These are phyloP conservation scores for Trichoderma afroharzianum DNA, from an alignment of 2,329 filamentous ascomycete species.

Conservation along the genomic window DNA sequence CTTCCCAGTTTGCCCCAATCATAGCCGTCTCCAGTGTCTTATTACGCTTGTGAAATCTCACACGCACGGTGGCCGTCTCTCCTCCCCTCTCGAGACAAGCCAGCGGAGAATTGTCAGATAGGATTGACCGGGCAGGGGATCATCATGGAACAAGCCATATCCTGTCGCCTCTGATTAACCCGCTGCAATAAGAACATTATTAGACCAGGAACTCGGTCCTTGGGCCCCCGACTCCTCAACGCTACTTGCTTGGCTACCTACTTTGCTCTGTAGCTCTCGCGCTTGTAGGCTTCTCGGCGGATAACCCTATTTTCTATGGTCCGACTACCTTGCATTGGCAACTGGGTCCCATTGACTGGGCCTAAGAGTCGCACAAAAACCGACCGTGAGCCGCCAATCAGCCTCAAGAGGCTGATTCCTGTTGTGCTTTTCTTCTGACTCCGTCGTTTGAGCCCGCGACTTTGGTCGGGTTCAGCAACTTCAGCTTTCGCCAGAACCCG, in stretches of 20 bases:
- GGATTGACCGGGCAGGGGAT: conserved; percentile 28
- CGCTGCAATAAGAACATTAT: conserved; percentile 28
- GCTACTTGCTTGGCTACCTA: not conserved
- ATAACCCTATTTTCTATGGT: conserved; percentile 37
- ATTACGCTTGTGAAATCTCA: conserved; percentile 26
- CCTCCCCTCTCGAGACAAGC: conserved; percentile 28
- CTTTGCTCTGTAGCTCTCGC: not conserved
- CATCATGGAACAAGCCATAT: conserved; percentile 30
- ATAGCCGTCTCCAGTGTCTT: conserved; percentile 26
- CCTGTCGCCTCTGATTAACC: conserved; percentile 27
- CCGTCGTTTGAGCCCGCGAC: conserved; percentile 24
- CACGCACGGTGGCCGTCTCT: conserved; percentile 19
- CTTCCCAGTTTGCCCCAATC: conserved; percentile 21
- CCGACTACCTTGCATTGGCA: conserved; percentile 42
- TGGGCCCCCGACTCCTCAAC: conserved; percentile 24
- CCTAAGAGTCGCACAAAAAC: conserved; percentile 50
- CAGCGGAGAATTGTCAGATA: conserved; percentile 37
- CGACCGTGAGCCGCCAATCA: conserved; percentile 41
- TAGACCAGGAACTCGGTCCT: conserved; percentile 34
- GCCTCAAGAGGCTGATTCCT: conserved; percentile 29
- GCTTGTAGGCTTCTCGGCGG: conserved; percentile 26
- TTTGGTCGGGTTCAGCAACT: conserved; percentile 21
- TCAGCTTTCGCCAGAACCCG: conserved; percentile 23
- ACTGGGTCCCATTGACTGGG: conserved; percentile 34
- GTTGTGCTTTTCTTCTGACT: conserved; percentile 25